phyloP scores from a whole-genome alignment of 768 basidiomycete genomes.

The Pilatotrama ljubarskyi region DNA sequence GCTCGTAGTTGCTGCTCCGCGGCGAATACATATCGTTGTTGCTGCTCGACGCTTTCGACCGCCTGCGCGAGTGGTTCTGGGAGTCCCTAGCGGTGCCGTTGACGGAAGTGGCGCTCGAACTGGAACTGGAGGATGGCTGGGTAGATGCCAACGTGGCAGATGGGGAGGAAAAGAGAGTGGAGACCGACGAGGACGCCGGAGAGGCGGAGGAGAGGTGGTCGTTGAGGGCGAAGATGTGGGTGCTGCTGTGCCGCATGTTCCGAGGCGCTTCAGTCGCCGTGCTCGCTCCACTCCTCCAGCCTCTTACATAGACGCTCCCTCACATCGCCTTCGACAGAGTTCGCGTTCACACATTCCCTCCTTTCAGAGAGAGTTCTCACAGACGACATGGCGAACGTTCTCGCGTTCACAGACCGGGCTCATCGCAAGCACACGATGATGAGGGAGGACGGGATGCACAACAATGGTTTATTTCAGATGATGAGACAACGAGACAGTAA shows the following conservation, averaged over 20 bases:
- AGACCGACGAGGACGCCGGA: slow-evolving; percentile 96
- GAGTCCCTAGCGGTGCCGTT: neutral
- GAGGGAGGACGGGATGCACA: neutral
- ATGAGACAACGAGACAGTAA: slow-evolving; percentile 2
- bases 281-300: neutral
- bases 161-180: slow-evolving; percentile 55
- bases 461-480: slow-evolving; percentile 3
- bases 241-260: slow-evolving; percentile 4
- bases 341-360: neutral
- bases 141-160: slow-evolving; percentile 4
- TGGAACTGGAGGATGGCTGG: neutral
- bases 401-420: neutral
- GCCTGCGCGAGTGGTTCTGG: slow-evolving; percentile 5
- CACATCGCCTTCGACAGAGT: neutral
- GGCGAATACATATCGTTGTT: slow-evolving; percentile 34
- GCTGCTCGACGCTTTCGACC: slow-evolving; percentile 2
- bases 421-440: neutral
- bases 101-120: neutral
- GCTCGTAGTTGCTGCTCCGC: slow-evolving; percentile 52
- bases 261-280: neutral
- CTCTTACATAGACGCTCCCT: neutral
- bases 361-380: neutral
- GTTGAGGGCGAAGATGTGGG: slow-evolving; percentile 6
- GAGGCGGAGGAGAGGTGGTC: slow-evolving; percentile 65
- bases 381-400: neutral